Conservation (phyloP, 768 basidiomycete species). For the Leccinum subgranulosum region DNA sequence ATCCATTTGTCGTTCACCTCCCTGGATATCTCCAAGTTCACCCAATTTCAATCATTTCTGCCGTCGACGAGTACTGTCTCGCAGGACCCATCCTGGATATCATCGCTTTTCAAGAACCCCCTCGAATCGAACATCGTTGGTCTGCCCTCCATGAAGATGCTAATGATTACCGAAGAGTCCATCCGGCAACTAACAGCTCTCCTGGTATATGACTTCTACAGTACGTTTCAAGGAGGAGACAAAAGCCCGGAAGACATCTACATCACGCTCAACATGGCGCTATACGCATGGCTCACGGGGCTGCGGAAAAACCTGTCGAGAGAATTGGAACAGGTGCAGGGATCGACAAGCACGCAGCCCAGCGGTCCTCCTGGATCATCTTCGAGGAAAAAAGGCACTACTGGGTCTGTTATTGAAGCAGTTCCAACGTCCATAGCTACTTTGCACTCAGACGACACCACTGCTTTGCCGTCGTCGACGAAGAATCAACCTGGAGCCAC, state of each 20-base stretch:
- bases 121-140: slow-evolving; percentile 74
- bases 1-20: slow-evolving; percentile 70
- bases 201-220: slow-evolving; percentile 70
- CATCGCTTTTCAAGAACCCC: slow-evolving; percentile 55
- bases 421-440: neutral
- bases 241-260: slow-evolving; percentile 72
- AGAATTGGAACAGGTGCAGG: slow-evolving; percentile 74
- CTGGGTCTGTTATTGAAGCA: slow-evolving; percentile 11
- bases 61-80: slow-evolving; percentile 36
- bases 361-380: slow-evolving; percentile 33
- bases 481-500: slow-evolving; percentile 10
- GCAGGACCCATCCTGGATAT: slow-evolving; percentile 58
- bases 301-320: slow-evolving; percentile 71
- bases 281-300: slow-evolving; percentile 79
- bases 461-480: neutral
- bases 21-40: slow-evolving; percentile 73
- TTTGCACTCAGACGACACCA: slow-evolving; percentile 8
- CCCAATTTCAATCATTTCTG: slow-evolving; percentile 53
- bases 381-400: slow-evolving; percentile 35
- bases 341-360: slow-evolving; percentile 47
- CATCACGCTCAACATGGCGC: slow-evolving; percentile 78
- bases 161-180: slow-evolving; percentile 71
- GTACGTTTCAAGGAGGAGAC: slow-evolving; percentile 57
- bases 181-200: slow-evolving; percentile 36
- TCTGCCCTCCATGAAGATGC: slow-evolving; percentile 77